Base-by-base conservation (phyloP, 2,329 filamentous ascomycete genomes). In the Botryotinia convoluta region DNA sequence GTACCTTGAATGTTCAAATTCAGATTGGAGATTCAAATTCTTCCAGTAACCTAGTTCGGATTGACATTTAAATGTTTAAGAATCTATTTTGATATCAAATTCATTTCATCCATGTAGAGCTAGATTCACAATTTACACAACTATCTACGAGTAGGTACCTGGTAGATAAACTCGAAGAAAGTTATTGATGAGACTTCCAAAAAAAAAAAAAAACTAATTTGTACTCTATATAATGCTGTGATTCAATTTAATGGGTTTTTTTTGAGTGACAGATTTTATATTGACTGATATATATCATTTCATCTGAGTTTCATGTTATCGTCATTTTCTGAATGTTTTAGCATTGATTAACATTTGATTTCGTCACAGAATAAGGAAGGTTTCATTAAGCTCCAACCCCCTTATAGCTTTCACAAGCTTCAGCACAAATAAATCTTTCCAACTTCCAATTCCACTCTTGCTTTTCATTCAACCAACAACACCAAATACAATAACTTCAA, bases 71-170 rank as follows among this genome's bases (percentile, higher is more conserved):
- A 51, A 51, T n/a, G 26, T 12, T 48, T 12, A 48, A 26, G 18
- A 48, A 48, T 48, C 45, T 48, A 12, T 48, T 48, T 48, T 48
- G 45, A 48, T 48, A 48, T 10, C 12, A 1, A 12, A 26, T n/a
- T 9, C 7, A 26, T 45, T 22, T n/a, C 26, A n/a, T 51, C 10
- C 48, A n/a, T n/a, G 10, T 6, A 8, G 51, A 54, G 26, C 64
- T 67, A 67, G 64, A 51, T 67, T 67, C 44, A 51, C 32, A 67
- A 51, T 67, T 51, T 54, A 54, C 32, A 67, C 48, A 48, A 64
- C 42, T 63, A n/a, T 22, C 29, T 45, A 35, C n/a, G n/a, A 6
- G 35, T 35, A 22, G 44, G 3, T 60, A 60, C 45, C 22, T 48
- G 32, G 57, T 35, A 60, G 26, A 48, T 26, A 48, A 4, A 51